phyloP scores from a whole-genome alignment of 805 yeast species.

The Metschnikowia cubensis region DNA sequence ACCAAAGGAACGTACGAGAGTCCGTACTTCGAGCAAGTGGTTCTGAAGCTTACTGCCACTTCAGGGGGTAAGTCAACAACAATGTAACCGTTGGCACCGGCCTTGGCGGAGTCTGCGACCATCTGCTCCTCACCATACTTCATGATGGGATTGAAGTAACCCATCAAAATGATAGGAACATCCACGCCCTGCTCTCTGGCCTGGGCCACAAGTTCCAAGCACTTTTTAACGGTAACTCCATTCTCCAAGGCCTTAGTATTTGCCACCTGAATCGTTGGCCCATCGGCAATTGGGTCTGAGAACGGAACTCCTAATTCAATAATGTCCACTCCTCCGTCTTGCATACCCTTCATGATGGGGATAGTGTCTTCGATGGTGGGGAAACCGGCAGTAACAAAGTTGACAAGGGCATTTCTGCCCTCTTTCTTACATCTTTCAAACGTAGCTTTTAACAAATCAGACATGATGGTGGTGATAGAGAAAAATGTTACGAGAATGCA shows the following conservation, averaged over 20 bases:
- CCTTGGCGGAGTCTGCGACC: slow-evolving; percentile 71
- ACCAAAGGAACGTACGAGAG: slow-evolving; percentile 88
- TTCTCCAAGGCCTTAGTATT: slow-evolving; percentile 79
- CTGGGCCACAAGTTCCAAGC: slow-evolving; percentile 64
- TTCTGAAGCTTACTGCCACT: slow-evolving; percentile 87
- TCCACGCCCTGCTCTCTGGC: slow-evolving; percentile 84
- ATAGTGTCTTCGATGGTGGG: slow-evolving; percentile 87
- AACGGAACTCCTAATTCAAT: slow-evolving; percentile 96
- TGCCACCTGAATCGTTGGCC: slow-evolving; percentile 92
- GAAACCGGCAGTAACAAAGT: slow-evolving; percentile 91
- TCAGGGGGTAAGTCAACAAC: slow-evolving; percentile 97
- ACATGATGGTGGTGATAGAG: slow-evolving; percentile 31
- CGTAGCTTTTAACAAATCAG: slow-evolving; percentile 53
- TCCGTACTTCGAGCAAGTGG: slow-evolving; percentile 60
- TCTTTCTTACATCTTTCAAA: slow-evolving; percentile 58
- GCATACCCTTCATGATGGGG: slow-evolving; percentile 81
- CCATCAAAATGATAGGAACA: slow-evolving; percentile 91
- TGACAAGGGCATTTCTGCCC: slow-evolving; percentile 81
- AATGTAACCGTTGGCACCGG: slow-evolving; percentile 94
- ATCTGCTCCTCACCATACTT: slow-evolving; percentile 85
- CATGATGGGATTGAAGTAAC: slow-evolving; percentile 92
- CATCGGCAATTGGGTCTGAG: slow-evolving; percentile 98
- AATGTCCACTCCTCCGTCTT: slow-evolving; percentile 92
- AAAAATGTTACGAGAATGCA: neutral
- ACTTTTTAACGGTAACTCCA: slow-evolving; percentile 67